Base-by-base conservation (phyloP, 176 grass and related monocot species). In the Aegilops tauschii region DNA sequence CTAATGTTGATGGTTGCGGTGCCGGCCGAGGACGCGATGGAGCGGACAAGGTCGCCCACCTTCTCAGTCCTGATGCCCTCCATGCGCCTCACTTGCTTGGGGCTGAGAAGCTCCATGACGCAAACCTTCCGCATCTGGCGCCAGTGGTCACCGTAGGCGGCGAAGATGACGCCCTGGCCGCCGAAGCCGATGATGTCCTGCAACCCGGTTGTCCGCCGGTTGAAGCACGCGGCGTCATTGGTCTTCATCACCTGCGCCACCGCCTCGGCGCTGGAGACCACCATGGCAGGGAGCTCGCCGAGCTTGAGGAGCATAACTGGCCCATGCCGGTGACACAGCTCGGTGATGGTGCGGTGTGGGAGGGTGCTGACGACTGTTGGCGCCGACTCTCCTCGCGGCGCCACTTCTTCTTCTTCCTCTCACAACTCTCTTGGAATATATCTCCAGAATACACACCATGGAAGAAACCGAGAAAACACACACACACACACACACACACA, bases 291-390 rank as follows among this genome's bases (percentile, higher is more conserved):
- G 1, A 75, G 56, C 70, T 84, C 82, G 3, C 82, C 70, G 2
- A 84, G 25, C 27, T 12, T 8, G 70, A 84, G 70, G 54, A 84
- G 28, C 70, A 84, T 84, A 16, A 84, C 5, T 1, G 8, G 23
- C 17, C 82, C 82, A 11, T 84, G 56, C 25, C 37, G 82, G 54
- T 47, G 74, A 0, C 61, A 78, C 31, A 85, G 45, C n/a, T 27
- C 21, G 3, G 1, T 9, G 63, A 78, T 36, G 0, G 14, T 37
- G 63, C 75, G 63, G 74, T 56, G 83, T 5, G 40, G 59, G 31
- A 78, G 63, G 27, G 27, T 1, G 45, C 62, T 16, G 37, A 69
- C 1, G 30, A 25, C 23, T 25, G 23, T 25, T 25, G 23, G 23
- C 23, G 23, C 23, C 23, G 23, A 0, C 23, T 25, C 23, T 25